Base-by-base conservation (phyloP, 345 rosid genomes). In the Aquilaria sinensis region DNA sequence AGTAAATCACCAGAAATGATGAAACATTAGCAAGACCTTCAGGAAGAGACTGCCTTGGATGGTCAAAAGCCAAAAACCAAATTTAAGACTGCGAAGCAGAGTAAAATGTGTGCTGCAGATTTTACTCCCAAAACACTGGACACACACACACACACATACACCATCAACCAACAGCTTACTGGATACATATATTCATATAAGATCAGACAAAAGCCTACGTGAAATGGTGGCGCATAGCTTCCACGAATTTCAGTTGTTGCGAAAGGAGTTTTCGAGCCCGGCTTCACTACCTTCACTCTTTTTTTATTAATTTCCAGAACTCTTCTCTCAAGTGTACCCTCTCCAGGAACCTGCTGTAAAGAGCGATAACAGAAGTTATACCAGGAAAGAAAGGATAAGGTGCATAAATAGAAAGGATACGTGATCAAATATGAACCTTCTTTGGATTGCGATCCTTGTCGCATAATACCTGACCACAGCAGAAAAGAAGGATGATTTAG, bases 211-310 rank as follows among this genome's bases (percentile, higher is more conserved):
- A 57, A 68, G 78, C 90, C 77, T 82, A 93, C 98, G 68, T 90
- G 97, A 67, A 93, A 93, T 6, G 98, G 98, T 72, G 96, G 97
- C 74, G 81, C 85, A 63, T 81, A 93, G 77, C 74, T 90, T 78
- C 98, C 98, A 41, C 98, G 94, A 75, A 88, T 84, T 79, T 93
- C 98, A 30, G 96, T 88, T 31, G 82, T 73, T 31, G 98, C 81
- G 61, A 93, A 93, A 41, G 86, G 81, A 51, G 98, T 88, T 78
- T 93, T 93, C 2, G 98, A 77, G 48, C 97, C 96, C n/a, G 92
- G 97, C 77, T 90, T 93, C 56, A 93, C 87, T 71, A 93, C 98
- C 80, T 93, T 90, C 54, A 90, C 51, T 77, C 97, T 75, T 83
- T 90, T 93, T 67, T 80, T 78, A 74, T 93, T 93, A 70, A 88